Evolutionary conservation across 192 early-diverging fungal species (phyloP), one percentile per base, ranked within the genome.

Genomic region (Funneliformis geosporum): DNA sequence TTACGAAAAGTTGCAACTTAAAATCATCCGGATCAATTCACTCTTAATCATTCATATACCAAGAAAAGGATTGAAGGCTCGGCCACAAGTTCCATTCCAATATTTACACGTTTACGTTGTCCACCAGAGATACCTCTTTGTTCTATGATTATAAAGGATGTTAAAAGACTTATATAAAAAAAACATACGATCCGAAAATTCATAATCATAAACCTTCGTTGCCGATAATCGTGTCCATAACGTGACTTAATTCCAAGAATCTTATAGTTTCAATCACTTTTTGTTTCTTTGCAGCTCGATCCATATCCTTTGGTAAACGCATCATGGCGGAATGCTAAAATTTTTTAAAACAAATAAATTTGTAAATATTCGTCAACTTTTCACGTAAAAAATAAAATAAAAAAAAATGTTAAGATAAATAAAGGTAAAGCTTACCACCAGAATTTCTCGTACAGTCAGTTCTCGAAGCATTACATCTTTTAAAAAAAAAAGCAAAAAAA

Each of bases 101-200:
- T 93, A 75, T 93, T 93, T 65, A 93, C 92, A 8, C 93, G 86
- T 80, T 94, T 94, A 4, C 93, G 80, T 64, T 94, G 92, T 25
- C 92, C 92, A 79, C 93, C 93, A 18, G 89, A 91, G 38, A 94
- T 89, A 42, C 93, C 93, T 60, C 93, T 83, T 27, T 72, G 67
- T n/a, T 84, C 90, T 73, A 89, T 50, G 11, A 47, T 6, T 21
- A 25, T 25, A 33, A 27, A 27, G 27, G 21, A 4, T 33, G 9
- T 28, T 25, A 64, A 64, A 8, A 14, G 40, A 39, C 8, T 28
- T 10, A 18, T 3, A 68, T 5, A 8, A 7, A 6, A 40, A 42
- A 23, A 42, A 9, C 16, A n/a, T 9, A 38, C 9, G 38, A 33
- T 16, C 33, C 9, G 8, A 33, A 16, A 14, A 39, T 12, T 66